A percentile compares a stretch with the other conserved stretches of the same genome.
These are phyloP conservation scores for Phytophthora megakarya DNA, from an alignment of 352 stramenopile genomes.

Conservation along the genomic window DNA sequence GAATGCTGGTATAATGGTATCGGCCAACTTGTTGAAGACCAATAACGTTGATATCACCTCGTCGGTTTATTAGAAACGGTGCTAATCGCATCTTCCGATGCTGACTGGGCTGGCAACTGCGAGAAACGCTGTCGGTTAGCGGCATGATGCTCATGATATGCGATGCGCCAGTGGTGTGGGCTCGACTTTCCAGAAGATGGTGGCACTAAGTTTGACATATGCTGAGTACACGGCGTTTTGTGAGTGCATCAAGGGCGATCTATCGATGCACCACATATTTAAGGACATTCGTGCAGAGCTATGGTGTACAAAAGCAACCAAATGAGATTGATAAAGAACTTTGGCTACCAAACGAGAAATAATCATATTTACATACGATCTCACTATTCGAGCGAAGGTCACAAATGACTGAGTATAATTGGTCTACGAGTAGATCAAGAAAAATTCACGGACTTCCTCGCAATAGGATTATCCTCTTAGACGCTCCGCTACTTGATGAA, in stretches of 20 bases:
- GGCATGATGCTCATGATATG: constrained; percentile 24
- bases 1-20: constrained; percentile 19
- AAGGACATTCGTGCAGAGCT: constrained; percentile 12
- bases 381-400: constrained; percentile 31
- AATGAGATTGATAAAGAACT: constrained; percentile 31
- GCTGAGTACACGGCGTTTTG: constrained; percentile 37
- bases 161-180: constrained; percentile 21
- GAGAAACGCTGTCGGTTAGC: constrained; percentile 23
- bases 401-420: constrained; percentile 11
- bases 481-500: no score
- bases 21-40: constrained; percentile 23
- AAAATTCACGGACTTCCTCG: constrained; percentile 31
- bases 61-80: constrained; percentile 1
- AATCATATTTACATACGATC: constrained; percentile 36
- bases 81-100: constrained; percentile 22
- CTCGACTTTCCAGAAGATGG: constrained; percentile 25
- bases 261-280: constrained; percentile 22
- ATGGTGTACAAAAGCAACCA: constrained; percentile 33
- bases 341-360: constrained; percentile 23
- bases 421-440: constrained; percentile 25
- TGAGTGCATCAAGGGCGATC: constrained; percentile 20
- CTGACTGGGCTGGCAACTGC: constrained; percentile 25
- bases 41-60: constrained; percentile 15
- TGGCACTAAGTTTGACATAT: constrained; percentile 29
- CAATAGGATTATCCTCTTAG: constrained; percentile 23